A percentile compares a stretch with the other conserved stretches of the same genome.
phyloP scores from a whole-genome alignment of 2,329 filamentous ascomycete genomes.

The Colletotrichum eleusines region DNA sequence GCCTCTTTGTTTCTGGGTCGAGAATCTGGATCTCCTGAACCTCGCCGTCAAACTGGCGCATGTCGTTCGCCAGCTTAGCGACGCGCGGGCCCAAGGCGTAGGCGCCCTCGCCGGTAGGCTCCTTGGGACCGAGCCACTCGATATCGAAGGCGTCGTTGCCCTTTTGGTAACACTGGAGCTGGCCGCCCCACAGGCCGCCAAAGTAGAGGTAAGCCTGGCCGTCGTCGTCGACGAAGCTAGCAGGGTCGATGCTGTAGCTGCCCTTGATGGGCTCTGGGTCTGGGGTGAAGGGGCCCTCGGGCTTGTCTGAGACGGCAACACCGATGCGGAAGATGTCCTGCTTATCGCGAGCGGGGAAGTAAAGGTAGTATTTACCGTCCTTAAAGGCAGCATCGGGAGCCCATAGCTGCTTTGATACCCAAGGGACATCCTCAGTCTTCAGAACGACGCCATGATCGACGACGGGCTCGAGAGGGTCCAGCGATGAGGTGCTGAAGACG shows the following conservation, averaged over 20 bases:
- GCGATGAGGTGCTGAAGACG: slow-evolving; percentile 71
- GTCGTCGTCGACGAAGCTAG: slow-evolving; percentile 75
- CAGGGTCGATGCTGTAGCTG: slow-evolving; percentile 82
- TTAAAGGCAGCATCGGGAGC: slow-evolving; percentile 80
- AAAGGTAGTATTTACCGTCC: slow-evolving; percentile 79
- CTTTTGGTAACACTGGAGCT: slow-evolving; percentile 79
- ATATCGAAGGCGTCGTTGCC: slow-evolving; percentile 67
- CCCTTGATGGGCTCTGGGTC: slow-evolving; percentile 75
- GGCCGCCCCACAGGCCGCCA: slow-evolving; percentile 84
- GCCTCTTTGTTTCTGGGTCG: slow-evolving; percentile 69
- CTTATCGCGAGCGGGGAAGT: slow-evolving; percentile 81
- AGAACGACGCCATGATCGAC: slow-evolving; percentile 81
- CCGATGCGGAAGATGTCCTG: slow-evolving; percentile 79
- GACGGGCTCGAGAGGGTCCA: slow-evolving; percentile 69
- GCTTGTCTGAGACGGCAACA: slow-evolving; percentile 72
- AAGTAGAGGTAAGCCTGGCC: slow-evolving; percentile 69
- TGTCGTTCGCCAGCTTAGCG: slow-evolving; percentile 72
- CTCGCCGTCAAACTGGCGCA: slow-evolving; percentile 69
- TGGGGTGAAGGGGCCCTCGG: slow-evolving; percentile 77
- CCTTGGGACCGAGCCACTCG: slow-evolving; percentile 66
- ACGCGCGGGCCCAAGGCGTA: slow-evolving; percentile 75
- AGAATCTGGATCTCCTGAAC: slow-evolving; percentile 74
- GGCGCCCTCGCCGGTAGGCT: slow-evolving; percentile 68
- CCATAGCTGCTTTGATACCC: slow-evolving; percentile 85
- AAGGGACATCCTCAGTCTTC: slow-evolving; percentile 74